These are phyloP conservation scores for Colletotrichum australisinense DNA, from an alignment of 2,329 filamentous ascomycete species.

Conservation along the genomic window DNA sequence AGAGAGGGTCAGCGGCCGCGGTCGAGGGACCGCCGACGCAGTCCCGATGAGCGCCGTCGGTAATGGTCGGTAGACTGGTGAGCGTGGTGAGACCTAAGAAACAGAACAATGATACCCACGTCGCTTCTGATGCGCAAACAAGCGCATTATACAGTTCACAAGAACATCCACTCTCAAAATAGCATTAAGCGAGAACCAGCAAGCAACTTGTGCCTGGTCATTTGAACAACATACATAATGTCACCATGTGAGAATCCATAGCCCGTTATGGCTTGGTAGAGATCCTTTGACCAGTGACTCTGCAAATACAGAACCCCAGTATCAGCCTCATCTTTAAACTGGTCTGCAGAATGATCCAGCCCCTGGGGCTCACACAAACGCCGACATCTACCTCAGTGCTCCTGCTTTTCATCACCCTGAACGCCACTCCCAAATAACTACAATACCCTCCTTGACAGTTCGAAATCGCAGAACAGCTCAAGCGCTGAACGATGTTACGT, in stretches of 20 bases:
- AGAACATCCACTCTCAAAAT: background rate
- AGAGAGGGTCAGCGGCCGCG: conserved; percentile 17
- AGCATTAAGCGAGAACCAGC: background rate
- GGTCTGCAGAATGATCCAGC: background rate
- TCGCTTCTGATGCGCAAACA: background rate
- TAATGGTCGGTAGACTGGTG: background rate
- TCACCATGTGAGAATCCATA: background rate
- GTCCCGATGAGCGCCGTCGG: conserved; percentile 19
- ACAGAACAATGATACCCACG: conserved; percentile 1
- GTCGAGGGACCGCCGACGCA: conserved; percentile 24
- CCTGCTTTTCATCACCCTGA: background rate
- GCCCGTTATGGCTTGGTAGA: background rate
- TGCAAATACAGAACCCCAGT: background rate
- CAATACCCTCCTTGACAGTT: background rate
- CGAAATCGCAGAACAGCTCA: conserved; percentile 33
- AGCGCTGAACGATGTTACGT: conserved; percentile 51
- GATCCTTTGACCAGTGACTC: background rate
- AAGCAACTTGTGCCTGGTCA: background rate
- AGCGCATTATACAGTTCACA: background rate
- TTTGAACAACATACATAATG: background rate
- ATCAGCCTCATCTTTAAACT: background rate
- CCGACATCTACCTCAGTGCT: background rate
- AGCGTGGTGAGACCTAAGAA: background rate
- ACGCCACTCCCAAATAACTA: background rate
- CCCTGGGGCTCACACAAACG: background rate